A percentile compares a stretch with the other conserved stretches of the same genome.
Conservation (phyloP, 2,329 filamentous ascomycete genomes). For the Ampelomyces quisqualis region DNA sequence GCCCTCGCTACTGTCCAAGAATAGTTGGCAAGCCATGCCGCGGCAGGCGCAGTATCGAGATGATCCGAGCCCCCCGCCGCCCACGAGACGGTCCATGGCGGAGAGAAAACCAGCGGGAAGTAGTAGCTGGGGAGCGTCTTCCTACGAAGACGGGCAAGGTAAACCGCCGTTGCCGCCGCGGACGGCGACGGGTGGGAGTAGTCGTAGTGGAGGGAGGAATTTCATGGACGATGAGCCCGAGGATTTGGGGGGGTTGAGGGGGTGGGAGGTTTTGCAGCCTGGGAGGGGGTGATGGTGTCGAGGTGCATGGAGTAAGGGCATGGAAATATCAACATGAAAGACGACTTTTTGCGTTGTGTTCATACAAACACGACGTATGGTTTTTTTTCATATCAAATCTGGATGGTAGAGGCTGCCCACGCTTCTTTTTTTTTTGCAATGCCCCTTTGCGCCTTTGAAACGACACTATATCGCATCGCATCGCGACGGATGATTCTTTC, state of each 20-base stretch:
- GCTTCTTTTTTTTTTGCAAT: too few species aligned
- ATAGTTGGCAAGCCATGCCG: slow-evolving; percentile 6
- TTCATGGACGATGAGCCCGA: slow-evolving; percentile 42
- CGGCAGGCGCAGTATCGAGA: slow-evolving; percentile 26
- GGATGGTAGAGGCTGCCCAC: too few species aligned
- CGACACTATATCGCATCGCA: too few species aligned
- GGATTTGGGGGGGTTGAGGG: slow-evolving; percentile 36
- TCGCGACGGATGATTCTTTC: too few species aligned
- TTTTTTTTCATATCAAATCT: background rate
- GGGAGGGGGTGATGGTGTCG: background rate
- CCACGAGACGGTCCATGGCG: slow-evolving; percentile 33
- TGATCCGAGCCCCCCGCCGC: slow-evolving; percentile 22
- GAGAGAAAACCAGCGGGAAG: slow-evolving; percentile 21
- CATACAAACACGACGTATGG: too few species aligned
- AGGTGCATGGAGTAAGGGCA: background rate
- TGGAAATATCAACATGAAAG: too few species aligned
- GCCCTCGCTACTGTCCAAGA: slow-evolving; percentile 26
- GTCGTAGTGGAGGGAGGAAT: slow-evolving; percentile 23
- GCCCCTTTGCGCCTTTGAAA: too few species aligned
- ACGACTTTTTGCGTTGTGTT: too few species aligned
- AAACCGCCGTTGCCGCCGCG: slow-evolving; percentile 37
- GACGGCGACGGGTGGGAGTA: slow-evolving; percentile 31
- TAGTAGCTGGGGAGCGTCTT: background rate
- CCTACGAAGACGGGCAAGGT: slow-evolving; percentile 13
- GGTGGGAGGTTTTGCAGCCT: slow-evolving; percentile 42